Conservation (phyloP, 768 basidiomycete species). For the Clavaria fumosa region DNA sequence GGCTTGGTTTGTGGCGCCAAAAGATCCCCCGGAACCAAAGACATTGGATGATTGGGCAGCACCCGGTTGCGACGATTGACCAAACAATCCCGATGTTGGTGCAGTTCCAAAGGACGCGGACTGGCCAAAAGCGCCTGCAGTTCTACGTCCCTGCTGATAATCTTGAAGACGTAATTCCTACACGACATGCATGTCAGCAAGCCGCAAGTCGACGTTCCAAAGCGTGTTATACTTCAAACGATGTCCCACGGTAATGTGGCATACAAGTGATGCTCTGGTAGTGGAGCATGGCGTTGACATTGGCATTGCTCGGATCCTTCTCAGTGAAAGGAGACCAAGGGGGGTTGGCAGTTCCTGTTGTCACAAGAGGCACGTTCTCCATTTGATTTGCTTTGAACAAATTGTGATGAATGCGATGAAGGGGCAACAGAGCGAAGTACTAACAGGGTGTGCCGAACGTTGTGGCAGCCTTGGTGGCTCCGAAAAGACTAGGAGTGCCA, state of each 20-base stretch:
- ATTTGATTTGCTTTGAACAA: too few relatives aligned
- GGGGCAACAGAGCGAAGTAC: too few relatives aligned
- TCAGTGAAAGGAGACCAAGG: conserved; percentile 43
- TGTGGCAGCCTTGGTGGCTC: conserved; percentile 21
- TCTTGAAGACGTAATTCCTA: conserved; percentile 70
- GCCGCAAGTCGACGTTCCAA: conserved; percentile 69
- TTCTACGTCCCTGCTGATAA: conserved; percentile 60
- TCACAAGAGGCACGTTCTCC: conserved; percentile 36
- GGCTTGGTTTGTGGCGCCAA: conserved; percentile 12
- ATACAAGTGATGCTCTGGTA: conserved; percentile 77
- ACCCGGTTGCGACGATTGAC: conserved; percentile 26
- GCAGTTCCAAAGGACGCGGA: conserved; percentile 33
- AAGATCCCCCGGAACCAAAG: conserved; percentile 24
- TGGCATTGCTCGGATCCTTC: conserved; percentile 41
- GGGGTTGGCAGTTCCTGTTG: conserved; percentile 56
- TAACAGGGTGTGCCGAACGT: too few relatives aligned
- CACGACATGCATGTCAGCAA: conserved; percentile 57
- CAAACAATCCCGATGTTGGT: conserved; percentile 29
- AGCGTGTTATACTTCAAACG: conserved; percentile 45
- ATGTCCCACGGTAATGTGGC: conserved; percentile 62
- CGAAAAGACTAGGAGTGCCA: conserved; percentile 21
- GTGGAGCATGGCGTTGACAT: conserved; percentile 33
- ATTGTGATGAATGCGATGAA: too few relatives aligned
- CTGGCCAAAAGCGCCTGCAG: conserved; percentile 47
- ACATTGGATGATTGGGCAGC: conserved; percentile 15